phyloP scores from a whole-genome alignment of 768 basidiomycete species.

The Tylopilus sp. region DNA sequence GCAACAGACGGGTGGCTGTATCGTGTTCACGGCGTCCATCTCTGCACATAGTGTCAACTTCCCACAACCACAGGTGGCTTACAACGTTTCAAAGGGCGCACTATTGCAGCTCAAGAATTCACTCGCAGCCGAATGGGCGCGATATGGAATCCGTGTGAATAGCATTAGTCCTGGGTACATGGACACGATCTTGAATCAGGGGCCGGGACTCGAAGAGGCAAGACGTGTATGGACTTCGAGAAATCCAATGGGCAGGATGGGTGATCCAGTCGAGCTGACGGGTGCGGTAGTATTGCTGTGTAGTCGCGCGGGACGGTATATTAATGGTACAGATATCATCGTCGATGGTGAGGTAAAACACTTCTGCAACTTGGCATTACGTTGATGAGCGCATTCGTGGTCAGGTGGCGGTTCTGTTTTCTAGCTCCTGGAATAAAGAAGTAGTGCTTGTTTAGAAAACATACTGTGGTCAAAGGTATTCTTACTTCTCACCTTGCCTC shows the following conservation, averaged over 20 bases:
- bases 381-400: not conserved
- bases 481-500: not conserved
- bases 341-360: conserved; percentile 37
- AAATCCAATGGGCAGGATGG: conserved; percentile 44
- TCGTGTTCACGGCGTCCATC: too few species aligned
- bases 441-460: not conserved
- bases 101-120: too few species aligned
- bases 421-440: not conserved
- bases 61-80: too few species aligned
- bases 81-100: too few species aligned
- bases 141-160: too few species aligned
- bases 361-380: not conserved
- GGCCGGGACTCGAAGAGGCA: conserved; percentile 30
- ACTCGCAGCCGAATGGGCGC: too few species aligned
- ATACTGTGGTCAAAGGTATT: not conserved
- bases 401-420: conserved; percentile 20
- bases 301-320: conserved; percentile 37
- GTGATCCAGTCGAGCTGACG: conserved; percentile 37
- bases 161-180: too few species aligned
- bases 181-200: conserved; percentile 1
- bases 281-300: conserved; percentile 40
- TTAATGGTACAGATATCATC: conserved; percentile 41
- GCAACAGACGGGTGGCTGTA: too few species aligned
- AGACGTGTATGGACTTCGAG: conserved; percentile 36
- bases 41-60: too few species aligned